Evolutionary conservation across 495 filamentous ascomycete species (phyloP).

Genomic region (Aspergillus taichungensis): DNA sequence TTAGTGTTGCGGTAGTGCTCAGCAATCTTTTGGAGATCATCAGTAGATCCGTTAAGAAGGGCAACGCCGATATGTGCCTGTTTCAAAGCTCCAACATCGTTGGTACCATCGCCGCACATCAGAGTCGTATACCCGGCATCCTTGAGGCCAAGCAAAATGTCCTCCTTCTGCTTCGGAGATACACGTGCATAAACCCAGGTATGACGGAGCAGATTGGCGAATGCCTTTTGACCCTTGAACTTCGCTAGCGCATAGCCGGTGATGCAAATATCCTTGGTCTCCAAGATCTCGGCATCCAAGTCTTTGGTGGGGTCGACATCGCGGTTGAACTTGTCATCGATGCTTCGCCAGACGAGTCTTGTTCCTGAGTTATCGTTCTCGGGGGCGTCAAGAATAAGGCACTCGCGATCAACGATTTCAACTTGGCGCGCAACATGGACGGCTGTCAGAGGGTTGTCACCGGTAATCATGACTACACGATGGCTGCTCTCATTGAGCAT

Average conservation of each 20-base stretch:
- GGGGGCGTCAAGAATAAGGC: constrained; percentile 88
- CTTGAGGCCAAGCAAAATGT: constrained; percentile 91
- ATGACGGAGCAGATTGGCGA: constrained; percentile 68
- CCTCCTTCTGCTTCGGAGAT: constrained; percentile 97
- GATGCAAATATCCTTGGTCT: constrained; percentile 86
- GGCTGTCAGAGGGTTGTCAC: constrained; percentile 94
- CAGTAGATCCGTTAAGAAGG: constrained; percentile 85
- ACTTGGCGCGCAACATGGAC: constrained; percentile 93
- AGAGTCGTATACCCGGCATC: constrained; percentile 95
- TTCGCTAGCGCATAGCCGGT: constrained; percentile 91
- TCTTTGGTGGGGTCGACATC: constrained; percentile 79
- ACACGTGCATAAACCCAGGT: constrained; percentile 98
- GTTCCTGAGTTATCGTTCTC: constrained; percentile 80
- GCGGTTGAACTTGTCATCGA: constrained; percentile 81
- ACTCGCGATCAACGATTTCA: constrained; percentile 94
- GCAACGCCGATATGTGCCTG: constrained; percentile 97
- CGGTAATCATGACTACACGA: constrained; percentile 98
- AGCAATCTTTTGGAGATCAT: constrained; percentile 82
- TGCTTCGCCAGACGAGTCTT: constrained; percentile 85
- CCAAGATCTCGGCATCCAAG: constrained; percentile 73
- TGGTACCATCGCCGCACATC: constrained; percentile 98
- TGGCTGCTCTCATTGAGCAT: constrained; percentile 99
- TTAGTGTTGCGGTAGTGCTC: constrained; percentile 89
- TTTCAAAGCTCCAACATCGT: constrained; percentile 96
- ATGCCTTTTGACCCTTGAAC: constrained; percentile 69